Evolutionary conservation across 805 yeast genomes (phyloP).

Genomic region (Henningerozyma blattae): DNA sequence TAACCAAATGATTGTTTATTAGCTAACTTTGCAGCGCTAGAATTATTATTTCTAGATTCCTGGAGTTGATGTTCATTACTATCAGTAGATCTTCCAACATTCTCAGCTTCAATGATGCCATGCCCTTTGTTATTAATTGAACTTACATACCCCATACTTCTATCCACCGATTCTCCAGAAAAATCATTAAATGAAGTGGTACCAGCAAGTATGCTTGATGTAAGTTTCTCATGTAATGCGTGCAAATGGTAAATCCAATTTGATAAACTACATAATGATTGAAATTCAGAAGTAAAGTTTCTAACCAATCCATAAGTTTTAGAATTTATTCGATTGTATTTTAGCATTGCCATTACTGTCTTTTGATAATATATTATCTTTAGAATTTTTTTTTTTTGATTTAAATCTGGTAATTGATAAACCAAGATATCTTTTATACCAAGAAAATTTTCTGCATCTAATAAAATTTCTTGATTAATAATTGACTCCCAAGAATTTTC

Average conservation of each 20-base stretch:
- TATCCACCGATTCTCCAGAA: no score
- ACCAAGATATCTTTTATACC: constrained; percentile 21
- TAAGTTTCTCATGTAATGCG: constrained; percentile 14
- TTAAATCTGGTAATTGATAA: constrained; percentile 17
- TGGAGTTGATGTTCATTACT: no score
- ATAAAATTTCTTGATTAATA: constrained; percentile 15
- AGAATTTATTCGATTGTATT: no score
- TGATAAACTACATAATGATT: constrained; percentile 15
- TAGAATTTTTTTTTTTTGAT: neutral
- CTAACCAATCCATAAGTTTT: constrained; percentile 19
- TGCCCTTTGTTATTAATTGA: no score
- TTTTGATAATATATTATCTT: neutral
- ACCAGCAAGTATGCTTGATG: constrained; percentile 18
- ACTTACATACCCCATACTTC: no score
- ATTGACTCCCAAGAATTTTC: constrained; percentile 18
- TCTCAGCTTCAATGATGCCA: no score
- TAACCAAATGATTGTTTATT: no score
- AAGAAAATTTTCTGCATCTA: constrained; percentile 18
- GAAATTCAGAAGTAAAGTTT: constrained; percentile 15
- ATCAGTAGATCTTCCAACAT: no score
- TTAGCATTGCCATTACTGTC: no score
- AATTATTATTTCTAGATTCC: no score
- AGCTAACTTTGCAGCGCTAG: no score
- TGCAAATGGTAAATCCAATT: constrained; percentile 24
- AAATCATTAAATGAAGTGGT: no score